phyloP scores from a whole-genome alignment of 116 monocot species.

The Trichopus zeylanicus region DNA sequence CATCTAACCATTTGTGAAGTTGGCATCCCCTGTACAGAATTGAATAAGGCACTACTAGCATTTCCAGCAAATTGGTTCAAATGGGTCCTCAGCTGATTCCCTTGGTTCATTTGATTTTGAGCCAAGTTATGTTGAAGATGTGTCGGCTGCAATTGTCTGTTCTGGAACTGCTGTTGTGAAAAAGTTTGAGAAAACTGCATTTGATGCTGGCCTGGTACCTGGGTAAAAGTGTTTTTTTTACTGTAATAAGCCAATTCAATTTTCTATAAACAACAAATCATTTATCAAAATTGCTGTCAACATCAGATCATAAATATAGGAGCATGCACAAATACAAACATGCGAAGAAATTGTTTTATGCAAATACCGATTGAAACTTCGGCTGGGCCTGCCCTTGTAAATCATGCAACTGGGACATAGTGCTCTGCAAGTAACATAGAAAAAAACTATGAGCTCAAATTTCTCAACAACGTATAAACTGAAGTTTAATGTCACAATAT shows the following conservation, averaged over 20 bases:
- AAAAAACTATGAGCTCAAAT: not conserved
- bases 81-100: constrained; percentile 70
- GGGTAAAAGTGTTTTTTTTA: too few species aligned
- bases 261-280: not conserved
- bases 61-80: constrained; percentile 69
- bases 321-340: not conserved
- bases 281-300: not conserved
- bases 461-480: not conserved
- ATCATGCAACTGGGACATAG: constrained; percentile 78
- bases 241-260: too few species aligned
- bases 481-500: too few species aligned
- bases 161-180: constrained; percentile 71
- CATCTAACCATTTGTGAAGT: constrained; percentile 78
- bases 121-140: constrained; percentile 65
- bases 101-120: constrained; percentile 76
- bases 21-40: constrained; percentile 76
- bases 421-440: constrained; percentile 28
- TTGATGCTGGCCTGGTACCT: constrained; percentile 69
- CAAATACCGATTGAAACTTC: constrained; percentile 65
- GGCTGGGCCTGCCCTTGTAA: constrained; percentile 69
- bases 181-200: constrained; percentile 83
- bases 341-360: not conserved
- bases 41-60: constrained; percentile 61
- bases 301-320: not conserved
- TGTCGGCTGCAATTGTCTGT: constrained; percentile 66